Percentiles rank a stretch among this genome's conserved stretches.
These are phyloP conservation scores for Penicillium riverlandense DNA, from an alignment of 495 filamentous ascomycete species.

Conservation along the genomic window DNA sequence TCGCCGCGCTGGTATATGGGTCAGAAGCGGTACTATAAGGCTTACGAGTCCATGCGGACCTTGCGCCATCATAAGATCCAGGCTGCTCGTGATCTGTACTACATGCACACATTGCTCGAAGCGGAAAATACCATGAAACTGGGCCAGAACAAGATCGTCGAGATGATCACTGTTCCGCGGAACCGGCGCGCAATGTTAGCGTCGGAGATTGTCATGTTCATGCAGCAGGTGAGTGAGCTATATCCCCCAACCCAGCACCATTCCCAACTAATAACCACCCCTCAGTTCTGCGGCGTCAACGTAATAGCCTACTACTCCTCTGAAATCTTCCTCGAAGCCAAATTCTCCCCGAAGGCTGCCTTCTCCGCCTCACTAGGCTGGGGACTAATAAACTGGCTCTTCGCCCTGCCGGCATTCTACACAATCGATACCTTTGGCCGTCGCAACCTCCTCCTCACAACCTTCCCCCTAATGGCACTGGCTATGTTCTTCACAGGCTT, in stretches of 20 bases:
- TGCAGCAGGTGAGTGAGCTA: constrained; percentile 60
- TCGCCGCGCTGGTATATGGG: constrained; percentile 75
- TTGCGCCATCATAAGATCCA: constrained; percentile 65
- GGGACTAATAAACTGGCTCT: constrained; percentile 74
- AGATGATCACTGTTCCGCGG: constrained; percentile 66
- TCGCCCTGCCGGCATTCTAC: constrained; percentile 70
- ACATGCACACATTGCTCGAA: constrained; percentile 67
- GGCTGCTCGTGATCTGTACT: constrained; percentile 76
- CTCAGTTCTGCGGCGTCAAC: constrained; percentile 52
- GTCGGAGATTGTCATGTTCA: constrained; percentile 75
- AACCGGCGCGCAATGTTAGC: constrained; percentile 74
- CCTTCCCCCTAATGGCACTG: constrained; percentile 70
- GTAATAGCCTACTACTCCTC: constrained; percentile 52
- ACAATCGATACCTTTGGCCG: constrained; percentile 83
- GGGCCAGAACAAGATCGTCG: constrained; percentile 54
- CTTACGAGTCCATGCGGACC: constrained; percentile 59
- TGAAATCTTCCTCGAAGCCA: constrained; percentile 44
- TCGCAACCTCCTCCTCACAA: constrained; percentile 66
- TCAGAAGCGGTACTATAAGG: constrained; percentile 55
- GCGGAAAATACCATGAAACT: constrained; percentile 55
- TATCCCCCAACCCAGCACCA: background rate
- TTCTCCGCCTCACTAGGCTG: constrained; percentile 65
- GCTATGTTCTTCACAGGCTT: constrained; percentile 75
- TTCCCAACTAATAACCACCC: background rate
- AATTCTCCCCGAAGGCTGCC: constrained; percentile 46